These are phyloP conservation scores for Casuarina cunninghamiana DNA, from an alignment of 306 rosid species.

Conservation along the genomic window DNA sequence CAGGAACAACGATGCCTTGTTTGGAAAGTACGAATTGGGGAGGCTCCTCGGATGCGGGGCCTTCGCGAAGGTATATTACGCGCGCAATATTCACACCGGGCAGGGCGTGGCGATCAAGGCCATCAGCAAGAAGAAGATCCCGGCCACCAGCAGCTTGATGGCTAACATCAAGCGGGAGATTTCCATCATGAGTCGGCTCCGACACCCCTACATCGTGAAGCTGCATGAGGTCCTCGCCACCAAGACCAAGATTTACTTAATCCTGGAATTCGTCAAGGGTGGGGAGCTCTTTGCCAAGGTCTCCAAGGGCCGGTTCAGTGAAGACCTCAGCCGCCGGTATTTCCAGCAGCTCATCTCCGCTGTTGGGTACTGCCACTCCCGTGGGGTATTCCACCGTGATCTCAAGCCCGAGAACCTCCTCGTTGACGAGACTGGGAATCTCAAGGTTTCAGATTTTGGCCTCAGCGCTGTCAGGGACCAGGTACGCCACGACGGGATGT, in stretches of 20 bases:
- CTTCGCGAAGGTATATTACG: conserved; percentile 76
- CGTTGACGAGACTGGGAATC: conserved; percentile 47
- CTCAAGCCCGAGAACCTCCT: conserved; percentile 69
- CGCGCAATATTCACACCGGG: conserved; percentile 45
- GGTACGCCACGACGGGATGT: conserved; percentile 53
- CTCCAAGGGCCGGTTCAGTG: conserved; percentile 49
- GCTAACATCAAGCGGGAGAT: conserved; percentile 67
- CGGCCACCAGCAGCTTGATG: conserved; percentile 21
- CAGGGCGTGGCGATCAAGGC: conserved; percentile 65
- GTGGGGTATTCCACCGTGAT: conserved; percentile 73
- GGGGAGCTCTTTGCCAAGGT: conserved; percentile 63
- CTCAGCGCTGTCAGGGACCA: conserved; percentile 62
- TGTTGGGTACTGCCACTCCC: conserved; percentile 67
- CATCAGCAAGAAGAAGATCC: conserved; percentile 62
- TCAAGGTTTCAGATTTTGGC: conserved; percentile 75
- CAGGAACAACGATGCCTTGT: conserved; percentile 31
- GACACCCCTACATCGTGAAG: conserved; percentile 57
- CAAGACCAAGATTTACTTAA: conserved; percentile 63
- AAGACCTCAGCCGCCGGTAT: conserved; percentile 44
- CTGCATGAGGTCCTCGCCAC: conserved; percentile 73
- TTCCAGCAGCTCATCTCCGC: conserved; percentile 73
- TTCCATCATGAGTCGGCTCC: conserved; percentile 60
- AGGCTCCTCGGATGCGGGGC: conserved; percentile 77
- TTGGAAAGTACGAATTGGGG: conserved; percentile 66
- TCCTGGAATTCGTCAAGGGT: conserved; percentile 65